Base-by-base conservation (phyloP, 768 basidiomycete genomes). In the Imleria badia region DNA sequence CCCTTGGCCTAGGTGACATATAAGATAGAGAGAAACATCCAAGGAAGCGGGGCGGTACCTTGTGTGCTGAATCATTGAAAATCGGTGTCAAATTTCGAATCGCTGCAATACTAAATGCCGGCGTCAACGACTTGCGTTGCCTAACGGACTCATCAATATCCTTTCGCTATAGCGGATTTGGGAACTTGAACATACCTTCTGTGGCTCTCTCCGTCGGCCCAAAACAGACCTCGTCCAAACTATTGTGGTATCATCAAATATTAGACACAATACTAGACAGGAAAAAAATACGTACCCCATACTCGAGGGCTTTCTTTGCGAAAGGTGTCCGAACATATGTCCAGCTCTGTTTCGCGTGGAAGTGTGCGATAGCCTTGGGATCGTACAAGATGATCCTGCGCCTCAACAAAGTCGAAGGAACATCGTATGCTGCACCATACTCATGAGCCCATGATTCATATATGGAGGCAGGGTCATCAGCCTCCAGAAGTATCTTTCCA, bases 241-340 rank as follows among this genome's bases (percentile, higher is more conserved):
- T 62, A 33, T 15, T 14, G 17, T 3, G 3, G 5, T 3, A 36
- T 12, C 9, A 43, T 26, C 26, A 26, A 26, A 26, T 26, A 26
- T 26, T 26, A 26, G 26, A 26, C 26, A 26, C 26, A 6, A 26
- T 26, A 26, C 26, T 6, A 26, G 4, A 26, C 1, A 0, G 31
- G 11, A 31, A 13, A n/a, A 10, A 6, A 1, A 39, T 3, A 45
- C 41, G 40, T 38, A 54, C 61, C n/a, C 19, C 22, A 10, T 12
- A 0, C 20, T 76, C 75, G 8, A 80, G 67, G 22, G 75, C 66
- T 1, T 62, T 49, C 43, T 68, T 74, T 2, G 62, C 52, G 34
- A 77, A 46, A 6, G 65, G 68, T 0, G 72, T 73, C 35, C 76
- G 76, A 2, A 75, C 65, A 55, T 85, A 84, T 0, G 68, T 71